Percentiles rank a stretch among this genome's conserved stretches.
phyloP scores from a whole-genome alignment of 352 stramenopile genomes.

The Pythium guiyangense region DNA sequence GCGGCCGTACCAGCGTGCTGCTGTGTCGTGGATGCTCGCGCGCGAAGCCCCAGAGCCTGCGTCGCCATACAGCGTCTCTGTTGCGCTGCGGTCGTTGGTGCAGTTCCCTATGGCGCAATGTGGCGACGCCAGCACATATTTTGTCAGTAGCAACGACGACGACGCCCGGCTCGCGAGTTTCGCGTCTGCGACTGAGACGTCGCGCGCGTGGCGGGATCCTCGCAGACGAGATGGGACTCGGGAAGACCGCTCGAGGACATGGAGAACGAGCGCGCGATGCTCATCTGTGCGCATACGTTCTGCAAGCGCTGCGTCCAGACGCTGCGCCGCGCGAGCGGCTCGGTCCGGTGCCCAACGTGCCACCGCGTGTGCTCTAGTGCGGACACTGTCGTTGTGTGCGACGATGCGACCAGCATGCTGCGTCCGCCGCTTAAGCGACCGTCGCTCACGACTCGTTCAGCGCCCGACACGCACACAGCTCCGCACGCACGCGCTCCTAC shows the following conservation, averaged over 20 bases:
- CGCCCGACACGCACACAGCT: conserved; percentile 10
- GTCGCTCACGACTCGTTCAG: conserved; percentile 1
- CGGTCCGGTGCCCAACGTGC: conserved; percentile 57
- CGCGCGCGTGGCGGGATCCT: conserved; percentile 81
- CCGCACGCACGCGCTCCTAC: too few relatives aligned
- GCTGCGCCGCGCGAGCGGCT: conserved; percentile 21
- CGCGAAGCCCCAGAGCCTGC: conserved; percentile 67
- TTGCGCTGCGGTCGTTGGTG: conserved; percentile 12
- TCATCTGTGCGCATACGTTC: conserved; percentile 87
- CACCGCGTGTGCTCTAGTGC: conserved; percentile 24
- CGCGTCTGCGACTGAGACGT: neutral
- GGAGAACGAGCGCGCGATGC: conserved; percentile 52
- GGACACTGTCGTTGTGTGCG: conserved; percentile 21
- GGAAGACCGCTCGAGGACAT: conserved; percentile 82
- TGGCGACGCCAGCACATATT: conserved; percentile 7
- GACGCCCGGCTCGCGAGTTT: neutral
- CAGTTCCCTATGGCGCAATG: neutral
- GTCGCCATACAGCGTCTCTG: neutral
- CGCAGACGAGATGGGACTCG: conserved; percentile 90
- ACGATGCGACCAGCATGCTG: conserved; percentile 2
- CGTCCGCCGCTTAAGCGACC: neutral
- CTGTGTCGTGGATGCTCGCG: conserved; percentile 90
- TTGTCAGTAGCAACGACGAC: conserved; percentile 4
- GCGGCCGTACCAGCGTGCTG: conserved; percentile 96
- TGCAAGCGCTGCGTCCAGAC: conserved; percentile 42